Conservation (phyloP, 805 yeast species). For the Kuraishia molischiana region DNA sequence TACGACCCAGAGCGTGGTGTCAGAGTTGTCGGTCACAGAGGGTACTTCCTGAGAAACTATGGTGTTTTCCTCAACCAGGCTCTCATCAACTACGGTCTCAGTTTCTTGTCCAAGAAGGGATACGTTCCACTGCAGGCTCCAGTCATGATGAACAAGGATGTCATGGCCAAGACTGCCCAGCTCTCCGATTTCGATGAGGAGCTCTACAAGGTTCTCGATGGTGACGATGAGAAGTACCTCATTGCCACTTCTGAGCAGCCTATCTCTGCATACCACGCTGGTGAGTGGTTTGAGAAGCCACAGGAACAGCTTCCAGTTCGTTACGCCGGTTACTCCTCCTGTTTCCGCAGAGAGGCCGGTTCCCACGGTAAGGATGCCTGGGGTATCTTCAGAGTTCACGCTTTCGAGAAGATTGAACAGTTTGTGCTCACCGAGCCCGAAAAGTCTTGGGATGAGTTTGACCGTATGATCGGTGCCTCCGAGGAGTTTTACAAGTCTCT, state of each 20-base stretch:
- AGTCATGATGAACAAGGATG: constrained; percentile 99
- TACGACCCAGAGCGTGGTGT: constrained; percentile 99
- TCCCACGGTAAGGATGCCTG: constrained; percentile 99
- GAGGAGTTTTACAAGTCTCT: constrained; percentile 91
- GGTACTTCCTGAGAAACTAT: constrained; percentile 87
- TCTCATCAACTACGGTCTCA: constrained; percentile 89
- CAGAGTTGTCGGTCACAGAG: constrained; percentile 96
- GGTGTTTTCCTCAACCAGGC: constrained; percentile 99
- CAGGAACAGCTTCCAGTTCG: constrained; percentile 92
- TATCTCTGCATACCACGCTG: constrained; percentile 92
- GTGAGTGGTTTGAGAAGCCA: constrained; percentile 98
- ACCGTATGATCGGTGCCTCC: constrained; percentile 82
- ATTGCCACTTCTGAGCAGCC: constrained; percentile 99
- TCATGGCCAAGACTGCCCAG: constrained; percentile 99
- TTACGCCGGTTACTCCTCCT: constrained; percentile 96
- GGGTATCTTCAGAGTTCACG: constrained; percentile 99
- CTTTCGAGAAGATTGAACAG: constrained; percentile 97
- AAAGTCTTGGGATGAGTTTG: constrained; percentile 96
- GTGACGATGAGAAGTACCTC: constrained; percentile 94
- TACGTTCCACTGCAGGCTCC: constrained; percentile 95
- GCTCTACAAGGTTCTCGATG: constrained; percentile 92
- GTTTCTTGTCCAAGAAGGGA: constrained; percentile 67
- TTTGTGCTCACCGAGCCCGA: constrained; percentile 95
- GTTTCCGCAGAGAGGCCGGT: constrained; percentile 99
- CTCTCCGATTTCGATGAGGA: constrained; percentile 97